Percentiles rank a stretch among this genome's conserved stretches.
phyloP scores from a whole-genome alignment of 2,329 filamentous ascomycete genomes.

The Trichoderma sp. region DNA sequence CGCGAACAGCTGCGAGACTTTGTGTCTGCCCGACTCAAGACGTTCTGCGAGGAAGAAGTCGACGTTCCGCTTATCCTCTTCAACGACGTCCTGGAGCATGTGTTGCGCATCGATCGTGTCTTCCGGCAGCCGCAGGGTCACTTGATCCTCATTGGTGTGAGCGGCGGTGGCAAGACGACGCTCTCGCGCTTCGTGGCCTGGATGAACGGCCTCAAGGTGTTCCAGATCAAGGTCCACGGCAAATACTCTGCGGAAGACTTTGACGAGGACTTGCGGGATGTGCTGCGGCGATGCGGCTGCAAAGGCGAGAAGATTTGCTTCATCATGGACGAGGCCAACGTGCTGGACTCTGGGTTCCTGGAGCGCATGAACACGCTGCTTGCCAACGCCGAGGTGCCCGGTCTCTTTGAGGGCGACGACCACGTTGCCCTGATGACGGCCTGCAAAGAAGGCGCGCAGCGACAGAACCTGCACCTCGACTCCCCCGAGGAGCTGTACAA shows the following conservation, averaged over 20 bases:
- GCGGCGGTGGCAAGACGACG: constrained; percentile 97
- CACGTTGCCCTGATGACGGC: constrained; percentile 98
- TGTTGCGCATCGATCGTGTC: constrained; percentile 95
- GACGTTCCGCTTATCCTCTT: constrained; percentile 98
- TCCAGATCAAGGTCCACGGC: constrained; percentile 99
- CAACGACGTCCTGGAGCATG: constrained; percentile 98
- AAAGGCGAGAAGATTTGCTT: constrained; percentile 99
- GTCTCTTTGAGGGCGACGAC: constrained; percentile 98
- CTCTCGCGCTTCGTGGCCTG: constrained; percentile 97
- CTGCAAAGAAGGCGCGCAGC: constrained; percentile 96
- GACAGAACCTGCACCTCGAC: constrained; percentile 91
- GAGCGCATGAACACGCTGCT: constrained; percentile 99
- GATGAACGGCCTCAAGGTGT: constrained; percentile 99
- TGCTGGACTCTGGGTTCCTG: constrained; percentile 96
- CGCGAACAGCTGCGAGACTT: constrained; percentile 94
- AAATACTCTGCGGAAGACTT: constrained; percentile 99
- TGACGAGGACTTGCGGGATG: constrained; percentile 93
- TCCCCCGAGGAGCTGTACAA: constrained; percentile 99
- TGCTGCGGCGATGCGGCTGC: constrained; percentile 89
- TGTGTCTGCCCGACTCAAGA: constrained; percentile 93
- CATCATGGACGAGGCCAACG: constrained; percentile 99
- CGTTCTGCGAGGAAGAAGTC: constrained; percentile 99
- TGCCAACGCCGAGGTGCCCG: constrained; percentile 98
- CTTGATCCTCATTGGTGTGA: constrained; percentile 97
- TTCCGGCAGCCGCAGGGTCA: constrained; percentile 98